Evolutionary conservation across 2,329 filamentous ascomycete species (phyloP).

Genomic region (Trichoderma sp.): DNA sequence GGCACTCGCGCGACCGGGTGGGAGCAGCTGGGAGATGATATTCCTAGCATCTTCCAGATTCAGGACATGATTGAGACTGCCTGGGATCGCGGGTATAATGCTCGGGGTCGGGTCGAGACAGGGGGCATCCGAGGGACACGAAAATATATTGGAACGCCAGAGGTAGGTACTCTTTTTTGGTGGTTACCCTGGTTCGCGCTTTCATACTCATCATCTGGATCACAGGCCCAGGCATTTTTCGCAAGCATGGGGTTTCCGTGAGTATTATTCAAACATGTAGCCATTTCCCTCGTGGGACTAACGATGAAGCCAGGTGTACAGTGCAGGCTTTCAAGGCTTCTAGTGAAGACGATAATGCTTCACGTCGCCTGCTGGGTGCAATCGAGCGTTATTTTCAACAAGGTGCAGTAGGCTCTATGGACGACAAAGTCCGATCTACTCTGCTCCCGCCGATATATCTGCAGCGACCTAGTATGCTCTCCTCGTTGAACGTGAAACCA

Average conservation of each 20-base stretch:
- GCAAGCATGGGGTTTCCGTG: conserved; percentile 64
- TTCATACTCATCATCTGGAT: not conserved
- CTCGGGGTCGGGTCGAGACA: conserved; percentile 72
- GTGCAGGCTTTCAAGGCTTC: conserved; percentile 57
- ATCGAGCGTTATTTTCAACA: conserved; percentile 73
- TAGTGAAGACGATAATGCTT: conserved; percentile 39
- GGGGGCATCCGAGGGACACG: conserved; percentile 84
- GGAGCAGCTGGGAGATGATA: conserved; percentile 54
- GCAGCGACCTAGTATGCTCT: conserved; percentile 66
- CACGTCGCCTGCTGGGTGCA: conserved; percentile 59
- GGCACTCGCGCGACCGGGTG: conserved; percentile 54
- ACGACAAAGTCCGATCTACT: conserved; percentile 66
- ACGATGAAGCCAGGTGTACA: conserved; percentile 48
- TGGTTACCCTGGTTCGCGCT: not conserved
- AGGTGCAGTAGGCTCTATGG: conserved; percentile 41
- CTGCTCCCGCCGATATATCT: conserved; percentile 81
- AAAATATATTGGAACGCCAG: conserved; percentile 93
- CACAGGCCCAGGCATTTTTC: conserved; percentile 75
- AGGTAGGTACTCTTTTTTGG: conserved; percentile 51
- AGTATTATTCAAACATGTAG: conserved; percentile 28
- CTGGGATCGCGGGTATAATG: conserved; percentile 83
- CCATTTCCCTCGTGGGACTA: not conserved
- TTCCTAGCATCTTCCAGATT: conserved; percentile 76
- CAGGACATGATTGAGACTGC: conserved; percentile 85
- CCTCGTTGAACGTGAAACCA: not conserved